phyloP scores from a whole-genome alignment of 441 rosid species.

The Hura crepitans region DNA sequence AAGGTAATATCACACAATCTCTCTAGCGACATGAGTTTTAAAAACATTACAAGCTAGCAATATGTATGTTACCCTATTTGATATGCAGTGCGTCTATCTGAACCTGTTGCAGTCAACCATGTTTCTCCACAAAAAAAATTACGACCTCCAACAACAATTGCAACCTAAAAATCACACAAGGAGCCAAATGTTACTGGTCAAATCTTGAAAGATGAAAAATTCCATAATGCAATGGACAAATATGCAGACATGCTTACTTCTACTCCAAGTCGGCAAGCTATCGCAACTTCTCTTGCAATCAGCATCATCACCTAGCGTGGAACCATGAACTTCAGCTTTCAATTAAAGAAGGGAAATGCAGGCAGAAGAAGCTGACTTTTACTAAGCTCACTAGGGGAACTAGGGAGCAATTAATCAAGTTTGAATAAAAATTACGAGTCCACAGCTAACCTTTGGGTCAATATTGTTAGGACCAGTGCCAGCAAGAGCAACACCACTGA shows the following conservation, averaged over 20 bases:
- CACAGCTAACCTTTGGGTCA: constrained; percentile 64
- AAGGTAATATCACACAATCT: not conserved
- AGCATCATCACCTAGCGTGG: constrained; percentile 51
- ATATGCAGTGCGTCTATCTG: constrained; percentile 77
- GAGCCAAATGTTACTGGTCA: not conserved
- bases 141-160: constrained; percentile 86
- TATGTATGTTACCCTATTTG: constrained; percentile 64
- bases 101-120: constrained; percentile 70
- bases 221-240: not conserved
- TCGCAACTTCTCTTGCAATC: constrained; percentile 74
- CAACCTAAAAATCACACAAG: constrained; percentile 43
- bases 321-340: constrained; percentile 14
- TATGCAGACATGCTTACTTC: constrained; percentile 39
- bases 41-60: not conserved
- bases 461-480: constrained; percentile 54
- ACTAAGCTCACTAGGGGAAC: not conserved
- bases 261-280: constrained; percentile 66
- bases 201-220: not conserved
- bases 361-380: not conserved
- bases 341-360: not conserved
- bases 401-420: not conserved
- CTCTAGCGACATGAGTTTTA: not conserved
- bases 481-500: constrained; percentile 78
- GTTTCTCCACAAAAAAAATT: constrained; percentile 78
- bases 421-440: not conserved